Evolutionary conservation across 371 early-diverging fungal genomes (phyloP).

Genomic region (Syncephalastrum contaminatum): DNA sequence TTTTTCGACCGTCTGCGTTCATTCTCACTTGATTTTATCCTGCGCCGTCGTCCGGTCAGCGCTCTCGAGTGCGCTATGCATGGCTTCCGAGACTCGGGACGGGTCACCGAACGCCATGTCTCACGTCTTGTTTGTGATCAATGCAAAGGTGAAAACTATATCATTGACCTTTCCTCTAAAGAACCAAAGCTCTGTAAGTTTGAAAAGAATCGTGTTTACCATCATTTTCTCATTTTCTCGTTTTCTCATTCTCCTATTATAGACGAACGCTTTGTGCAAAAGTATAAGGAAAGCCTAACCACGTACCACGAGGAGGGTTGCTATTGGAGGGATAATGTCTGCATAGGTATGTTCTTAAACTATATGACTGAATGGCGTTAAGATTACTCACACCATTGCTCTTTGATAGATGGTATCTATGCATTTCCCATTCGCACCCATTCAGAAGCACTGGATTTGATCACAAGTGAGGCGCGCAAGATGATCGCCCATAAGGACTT

Average conservation of each 20-base stretch:
- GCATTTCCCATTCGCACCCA: conserved; percentile 8
- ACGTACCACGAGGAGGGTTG: conserved; percentile 8
- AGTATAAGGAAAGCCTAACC: conserved; percentile 4
- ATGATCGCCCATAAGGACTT: background rate
- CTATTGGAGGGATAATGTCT: conserved; percentile 8
- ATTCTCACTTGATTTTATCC: conserved; percentile 8
- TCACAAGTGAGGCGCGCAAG: background rate
- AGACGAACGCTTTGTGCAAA: conserved; percentile 6
- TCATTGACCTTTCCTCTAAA: conserved; percentile 7
- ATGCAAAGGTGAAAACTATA: conserved; percentile 5
- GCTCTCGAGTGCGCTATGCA: conserved; percentile 21
- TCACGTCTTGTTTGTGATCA: conserved; percentile 7
- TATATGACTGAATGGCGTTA: background rate
- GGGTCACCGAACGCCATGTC: background rate
- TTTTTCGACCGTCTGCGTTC: conserved; percentile 12
- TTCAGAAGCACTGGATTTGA: conserved; percentile 7
- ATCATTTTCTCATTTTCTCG: background rate
- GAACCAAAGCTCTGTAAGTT: conserved; percentile 5
- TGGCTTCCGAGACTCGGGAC: conserved; percentile 16
- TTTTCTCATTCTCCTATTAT: background rate
- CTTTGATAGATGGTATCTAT: conserved; percentile 6
- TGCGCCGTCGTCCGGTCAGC: conserved; percentile 7
- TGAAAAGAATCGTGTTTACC: background rate
- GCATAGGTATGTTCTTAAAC: conserved; percentile 5
- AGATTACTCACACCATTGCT: background rate